Conservation (phyloP, 129 eudicot genomes). For the Chrysanthemum seticuspe region DNA sequence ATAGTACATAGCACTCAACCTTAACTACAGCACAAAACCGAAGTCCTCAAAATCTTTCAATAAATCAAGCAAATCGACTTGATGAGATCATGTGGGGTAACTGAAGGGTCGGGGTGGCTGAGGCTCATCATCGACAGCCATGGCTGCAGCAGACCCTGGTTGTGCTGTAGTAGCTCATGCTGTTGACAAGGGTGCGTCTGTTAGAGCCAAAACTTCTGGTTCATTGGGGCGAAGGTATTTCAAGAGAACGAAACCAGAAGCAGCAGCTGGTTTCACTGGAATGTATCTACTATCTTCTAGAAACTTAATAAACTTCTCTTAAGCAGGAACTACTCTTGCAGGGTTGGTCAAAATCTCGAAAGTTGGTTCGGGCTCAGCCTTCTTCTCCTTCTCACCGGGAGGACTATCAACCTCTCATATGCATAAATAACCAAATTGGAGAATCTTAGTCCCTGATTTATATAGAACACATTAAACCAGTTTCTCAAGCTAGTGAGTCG, state of each 20-base stretch:
- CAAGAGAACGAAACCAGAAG: conserved; percentile 86
- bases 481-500: background rate
- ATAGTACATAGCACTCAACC: too few relatives aligned
- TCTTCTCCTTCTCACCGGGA: conserved; percentile 73
- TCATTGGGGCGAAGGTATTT: conserved; percentile 78
- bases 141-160: conserved; percentile 60
- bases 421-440: background rate
- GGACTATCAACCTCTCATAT: conserved; percentile 59
- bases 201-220: conserved; percentile 74
- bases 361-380: conserved; percentile 72
- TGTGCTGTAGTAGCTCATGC: conserved; percentile 46
- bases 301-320: conserved; percentile 80
- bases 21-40: too few relatives aligned
- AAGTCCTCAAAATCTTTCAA: too few relatives aligned
- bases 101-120: conserved; percentile 94
- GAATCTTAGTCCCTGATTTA: background rate
- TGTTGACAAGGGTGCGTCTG: conserved; percentile 69
- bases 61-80: conserved; percentile 8
- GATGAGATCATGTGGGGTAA: conserved; percentile 50
- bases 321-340: conserved; percentile 90
- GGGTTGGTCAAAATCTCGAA: conserved; percentile 85
- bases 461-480: background rate
- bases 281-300: conserved; percentile 74
- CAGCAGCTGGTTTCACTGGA: conserved; percentile 74
- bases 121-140: conserved; percentile 95